These are phyloP conservation scores for Trichophyton schoenleinii DNA, from an alignment of 2,329 filamentous ascomycete genomes.

Conservation along the genomic window DNA sequence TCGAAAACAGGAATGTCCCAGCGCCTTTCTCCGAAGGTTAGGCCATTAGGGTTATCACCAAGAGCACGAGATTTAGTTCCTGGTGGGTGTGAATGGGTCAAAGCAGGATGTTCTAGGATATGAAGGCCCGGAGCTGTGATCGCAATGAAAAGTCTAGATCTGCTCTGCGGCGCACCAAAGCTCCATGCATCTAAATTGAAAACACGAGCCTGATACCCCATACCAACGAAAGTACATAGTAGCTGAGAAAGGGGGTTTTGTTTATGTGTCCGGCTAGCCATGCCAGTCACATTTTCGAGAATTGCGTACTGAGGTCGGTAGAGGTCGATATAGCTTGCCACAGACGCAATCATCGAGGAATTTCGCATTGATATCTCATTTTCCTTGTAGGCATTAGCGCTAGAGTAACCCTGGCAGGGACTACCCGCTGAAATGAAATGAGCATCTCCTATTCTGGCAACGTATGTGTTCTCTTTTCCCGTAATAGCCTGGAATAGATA, in stretches of 20 bases:
- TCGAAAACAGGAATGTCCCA: constrained; percentile 43
- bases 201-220: constrained; percentile 64
- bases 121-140: constrained; percentile 55
- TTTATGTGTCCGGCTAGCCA: constrained; percentile 41
- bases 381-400: constrained; percentile 46
- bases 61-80: constrained; percentile 29
- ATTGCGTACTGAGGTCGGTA: constrained; percentile 64
- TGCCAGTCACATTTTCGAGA: constrained; percentile 62
- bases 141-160: constrained; percentile 56
- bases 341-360: constrained; percentile 64
- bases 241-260: constrained; percentile 62
- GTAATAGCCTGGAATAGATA: constrained; percentile 45
- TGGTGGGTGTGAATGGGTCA: constrained; percentile 51
- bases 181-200: constrained; percentile 58
- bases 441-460: constrained; percentile 51
- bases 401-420: constrained; percentile 66
- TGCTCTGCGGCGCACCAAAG: constrained; percentile 52
- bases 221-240: constrained; percentile 57
- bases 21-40: constrained; percentile 45
- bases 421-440: constrained; percentile 60
- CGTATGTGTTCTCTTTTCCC: constrained; percentile 33
- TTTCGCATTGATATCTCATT: constrained; percentile 51
- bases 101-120: constrained; percentile 44
- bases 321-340: constrained; percentile 60
- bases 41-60: constrained; percentile 48